Evolutionary conservation across 78 protist species (phyloP).

Genomic region (Dictyostelium discoideum): DNA sequence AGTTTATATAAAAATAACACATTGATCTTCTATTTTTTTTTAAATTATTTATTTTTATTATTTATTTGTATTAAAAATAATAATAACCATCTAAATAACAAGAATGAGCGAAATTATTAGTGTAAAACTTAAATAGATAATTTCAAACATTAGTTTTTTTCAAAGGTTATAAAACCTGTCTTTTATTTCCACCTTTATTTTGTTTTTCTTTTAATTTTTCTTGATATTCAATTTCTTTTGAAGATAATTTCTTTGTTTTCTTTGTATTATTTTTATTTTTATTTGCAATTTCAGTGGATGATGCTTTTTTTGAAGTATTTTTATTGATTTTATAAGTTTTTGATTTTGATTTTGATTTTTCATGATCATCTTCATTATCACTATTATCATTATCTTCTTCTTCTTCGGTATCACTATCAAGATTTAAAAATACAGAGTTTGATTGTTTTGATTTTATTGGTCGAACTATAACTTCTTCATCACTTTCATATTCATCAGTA

Average conservation of each 20-base stretch:
- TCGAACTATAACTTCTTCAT: background rate
- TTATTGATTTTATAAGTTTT: background rate
- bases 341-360: background rate
- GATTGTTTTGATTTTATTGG: background rate
- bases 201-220: conserved; percentile 65
- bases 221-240: conserved; percentile 39
- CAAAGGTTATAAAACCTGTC: conserved; percentile 18
- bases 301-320: background rate
- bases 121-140: too few relatives aligned
- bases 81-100: too few relatives aligned
- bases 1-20: too few relatives aligned
- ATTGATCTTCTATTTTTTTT: too few relatives aligned
- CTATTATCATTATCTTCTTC: background rate
- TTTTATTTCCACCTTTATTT: conserved; percentile 56
- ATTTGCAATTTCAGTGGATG: background rate
- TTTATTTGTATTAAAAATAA: too few relatives aligned
- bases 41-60: too few relatives aligned
- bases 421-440: background rate
- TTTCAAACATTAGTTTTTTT: too few relatives aligned
- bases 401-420: background rate
- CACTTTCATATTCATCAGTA: background rate
- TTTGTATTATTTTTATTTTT: background rate
- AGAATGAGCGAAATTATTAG: too few relatives aligned
- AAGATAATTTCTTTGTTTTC: background rate
- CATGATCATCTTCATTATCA: background rate